Evolutionary conservation across 176 grass and related monocot species (phyloP), one percentile per base, ranked within the genome.

Genomic region (Aegilops bicornis): DNA sequence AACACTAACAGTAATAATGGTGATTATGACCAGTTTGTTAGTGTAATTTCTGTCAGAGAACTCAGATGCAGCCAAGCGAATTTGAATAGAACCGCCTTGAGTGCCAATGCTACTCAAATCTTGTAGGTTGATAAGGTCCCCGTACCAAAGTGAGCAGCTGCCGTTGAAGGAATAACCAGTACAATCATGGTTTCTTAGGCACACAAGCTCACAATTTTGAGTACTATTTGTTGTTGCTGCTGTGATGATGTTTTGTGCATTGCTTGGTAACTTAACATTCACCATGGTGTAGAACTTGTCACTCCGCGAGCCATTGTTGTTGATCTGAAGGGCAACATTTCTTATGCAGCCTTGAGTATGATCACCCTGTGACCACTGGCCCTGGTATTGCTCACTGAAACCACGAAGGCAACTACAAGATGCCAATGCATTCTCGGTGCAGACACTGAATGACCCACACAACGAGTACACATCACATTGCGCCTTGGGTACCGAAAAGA

Each of bases 351-450:
- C 77, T 47, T 78, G 54, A 20, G 50, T 48, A 8, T 22, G 68
- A 52, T 87, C 32, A 5, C 77, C 85, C 1, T 64, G 47, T 22
- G 22, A 14, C 85, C 67, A 86, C 8, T 80, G 40, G 1, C 85
- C 77, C 0, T 23, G 7, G 1, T 73, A 64, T 40, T 80, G 67
- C 77, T 80, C 80, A 42, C 39, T 64, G 36, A 87, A 87, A 15
- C 77, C 85, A 58, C 56, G 61, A 6, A 73, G 56, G 72, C 68
- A 81, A 8, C 77, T 80, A 69, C 85, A 87, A 22, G 80, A 81
- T 14, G 48, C 30, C 23, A 71, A 31, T 10, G 47, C 35, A 47
- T 79, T 79, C 33, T 71, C 64, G 42, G 33, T 43, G 20, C 85
- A 81, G 9, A 81, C 25, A 22, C 68, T 1, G 6, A 87, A 87